These are phyloP conservation scores for Fusarium tjaetaba DNA, from an alignment of 2,329 filamentous ascomycete species.

Conservation along the genomic window DNA sequence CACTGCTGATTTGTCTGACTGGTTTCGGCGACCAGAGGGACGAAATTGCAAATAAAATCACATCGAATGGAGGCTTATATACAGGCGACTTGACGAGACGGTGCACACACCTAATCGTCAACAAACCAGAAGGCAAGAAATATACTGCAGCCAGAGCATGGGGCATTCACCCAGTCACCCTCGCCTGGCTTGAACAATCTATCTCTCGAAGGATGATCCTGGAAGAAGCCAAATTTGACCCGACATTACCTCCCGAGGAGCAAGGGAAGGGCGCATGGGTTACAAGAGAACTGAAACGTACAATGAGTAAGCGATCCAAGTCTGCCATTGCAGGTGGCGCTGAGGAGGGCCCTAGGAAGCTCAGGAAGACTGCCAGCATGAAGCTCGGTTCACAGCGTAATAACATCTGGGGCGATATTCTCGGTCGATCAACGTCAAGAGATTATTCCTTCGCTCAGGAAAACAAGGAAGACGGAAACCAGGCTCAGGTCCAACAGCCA, in stretches of 20 bases:
- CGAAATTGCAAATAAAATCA: conserved; percentile 74
- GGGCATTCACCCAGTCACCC: conserved; percentile 80
- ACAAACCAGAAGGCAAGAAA: conserved; percentile 83
- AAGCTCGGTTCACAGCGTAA: conserved; percentile 83
- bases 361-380: conserved; percentile 87
- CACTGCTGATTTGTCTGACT: conserved; percentile 64
- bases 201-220: conserved; percentile 88
- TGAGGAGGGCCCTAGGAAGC: conserved; percentile 76
- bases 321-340: conserved; percentile 55
- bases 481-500: conserved; percentile 11
- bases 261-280: conserved; percentile 83
- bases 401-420: conserved; percentile 90
- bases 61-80: conserved; percentile 81
- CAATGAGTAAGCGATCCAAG: conserved; percentile 68
- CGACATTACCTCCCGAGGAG: conserved; percentile 72
- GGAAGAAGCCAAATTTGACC: conserved; percentile 87
- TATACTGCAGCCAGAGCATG: conserved; percentile 88
- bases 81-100: conserved; percentile 85
- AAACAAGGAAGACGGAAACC: conserved; percentile 12
- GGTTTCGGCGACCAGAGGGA: conserved; percentile 72
- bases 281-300: conserved; percentile 58
- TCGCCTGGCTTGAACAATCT: conserved; percentile 88
- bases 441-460: conserved; percentile 49
- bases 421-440: conserved; percentile 59
- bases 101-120: conserved; percentile 89